These are phyloP conservation scores for Pestalotiopsis sp. DNA, from an alignment of 2,329 filamentous ascomycete genomes.

Conservation along the genomic window DNA sequence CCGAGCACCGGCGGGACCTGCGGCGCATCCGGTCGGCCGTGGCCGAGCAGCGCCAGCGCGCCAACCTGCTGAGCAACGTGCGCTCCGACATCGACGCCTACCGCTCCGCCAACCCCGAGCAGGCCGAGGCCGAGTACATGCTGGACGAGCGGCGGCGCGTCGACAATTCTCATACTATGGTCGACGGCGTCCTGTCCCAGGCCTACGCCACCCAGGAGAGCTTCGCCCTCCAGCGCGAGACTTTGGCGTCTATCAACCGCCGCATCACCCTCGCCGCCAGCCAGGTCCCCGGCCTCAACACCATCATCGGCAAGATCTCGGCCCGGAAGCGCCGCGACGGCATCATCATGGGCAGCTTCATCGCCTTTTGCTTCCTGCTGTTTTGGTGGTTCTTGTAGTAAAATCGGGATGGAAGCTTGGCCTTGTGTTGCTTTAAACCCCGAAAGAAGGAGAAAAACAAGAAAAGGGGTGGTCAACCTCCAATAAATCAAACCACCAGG, in stretches of 20 bases:
- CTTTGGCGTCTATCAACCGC: slow-evolving; percentile 83
- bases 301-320: slow-evolving; percentile 88
- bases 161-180: slow-evolving; percentile 87
- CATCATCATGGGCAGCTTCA: slow-evolving; percentile 88
- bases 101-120: slow-evolving; percentile 77
- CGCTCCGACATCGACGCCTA: slow-evolving; percentile 91
- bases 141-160: slow-evolving; percentile 83
- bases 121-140: slow-evolving; percentile 95
- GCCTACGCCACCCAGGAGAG: slow-evolving; percentile 96
- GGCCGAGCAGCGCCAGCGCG: slow-evolving; percentile 77
- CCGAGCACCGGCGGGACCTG: slow-evolving; percentile 84
- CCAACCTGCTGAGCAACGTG: slow-evolving; percentile 88
- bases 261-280: slow-evolving; percentile 88
- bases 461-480: too few relatives aligned
- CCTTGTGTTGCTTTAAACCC: too few relatives aligned
- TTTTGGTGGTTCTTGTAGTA: slow-evolving; percentile 68
- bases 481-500: not conserved
- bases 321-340: slow-evolving; percentile 94
- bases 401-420: too few relatives aligned
- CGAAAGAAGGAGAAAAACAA: too few relatives aligned
- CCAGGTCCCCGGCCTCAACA: slow-evolving; percentile 91
- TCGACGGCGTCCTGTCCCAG: slow-evolving; percentile 89
- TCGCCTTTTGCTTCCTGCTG: slow-evolving; percentile 88
- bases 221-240: slow-evolving; percentile 86
- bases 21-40: slow-evolving; percentile 74